These are phyloP conservation scores for Vitis hybrid DNA, from an alignment of 177 flowering plant genomes.

Conservation along the genomic window DNA sequence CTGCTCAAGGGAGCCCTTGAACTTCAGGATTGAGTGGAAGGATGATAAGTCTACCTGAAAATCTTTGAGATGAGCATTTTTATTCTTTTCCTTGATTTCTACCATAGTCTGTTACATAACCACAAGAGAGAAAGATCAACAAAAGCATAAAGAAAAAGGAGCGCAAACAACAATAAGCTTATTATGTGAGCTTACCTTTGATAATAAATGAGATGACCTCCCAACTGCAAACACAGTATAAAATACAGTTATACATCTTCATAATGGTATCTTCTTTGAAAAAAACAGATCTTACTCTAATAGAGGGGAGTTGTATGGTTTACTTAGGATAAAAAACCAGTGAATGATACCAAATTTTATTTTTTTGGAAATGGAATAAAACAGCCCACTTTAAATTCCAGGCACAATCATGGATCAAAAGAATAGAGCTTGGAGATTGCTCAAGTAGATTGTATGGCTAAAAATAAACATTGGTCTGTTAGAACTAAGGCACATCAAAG, in stretches of 20 bases:
- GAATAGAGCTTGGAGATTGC: too few relatives aligned
- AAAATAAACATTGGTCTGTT: too few relatives aligned
- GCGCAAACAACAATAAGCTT: neutral
- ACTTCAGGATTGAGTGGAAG: constrained; percentile 60
- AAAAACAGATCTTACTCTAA: neutral
- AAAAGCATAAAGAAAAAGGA: neutral
- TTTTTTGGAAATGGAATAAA: too few relatives aligned
- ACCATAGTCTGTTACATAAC: constrained; percentile 46
- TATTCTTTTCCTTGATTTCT: constrained; percentile 45
- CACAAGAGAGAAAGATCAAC: constrained; percentile 5
- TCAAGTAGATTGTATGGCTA: too few relatives aligned
- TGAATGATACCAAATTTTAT: too few relatives aligned
- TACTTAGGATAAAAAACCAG: too few relatives aligned
- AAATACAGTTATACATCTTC: constrained; percentile 10
- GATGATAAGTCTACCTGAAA: constrained; percentile 77
- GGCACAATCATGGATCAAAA: too few relatives aligned
- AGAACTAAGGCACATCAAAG: too few relatives aligned
- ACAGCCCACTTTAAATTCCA: too few relatives aligned
- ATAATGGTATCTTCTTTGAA: neutral
- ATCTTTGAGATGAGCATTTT: constrained; percentile 63
- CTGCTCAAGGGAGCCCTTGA: constrained; percentile 55
- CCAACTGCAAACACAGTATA: constrained; percentile 68
- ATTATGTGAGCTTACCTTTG: constrained; percentile 45
- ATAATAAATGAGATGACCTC: constrained; percentile 46
- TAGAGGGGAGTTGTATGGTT: neutral